Evolutionary conservation across 1,284 basidiomycete species (phyloP).

Genomic region (Ganoderma sp.): DNA sequence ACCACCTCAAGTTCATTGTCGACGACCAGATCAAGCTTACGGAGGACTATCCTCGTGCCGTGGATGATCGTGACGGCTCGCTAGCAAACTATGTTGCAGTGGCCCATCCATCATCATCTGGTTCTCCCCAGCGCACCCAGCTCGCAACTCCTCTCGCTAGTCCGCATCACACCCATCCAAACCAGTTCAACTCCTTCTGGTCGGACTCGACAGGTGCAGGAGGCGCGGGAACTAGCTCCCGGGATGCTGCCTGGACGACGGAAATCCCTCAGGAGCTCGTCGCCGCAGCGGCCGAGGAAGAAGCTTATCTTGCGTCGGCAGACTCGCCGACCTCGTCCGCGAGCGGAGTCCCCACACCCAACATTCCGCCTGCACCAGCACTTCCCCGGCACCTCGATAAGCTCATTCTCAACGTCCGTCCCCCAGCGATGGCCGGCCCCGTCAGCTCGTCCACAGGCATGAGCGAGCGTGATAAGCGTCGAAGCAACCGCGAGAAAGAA

Average conservation of each 20-base stretch:
- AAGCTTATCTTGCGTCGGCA: constrained; percentile 64
- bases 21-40: constrained; percentile 87
- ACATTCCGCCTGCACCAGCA: constrained; percentile 83
- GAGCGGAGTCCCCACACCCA: constrained; percentile 60
- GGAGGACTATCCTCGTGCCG: constrained; percentile 86
- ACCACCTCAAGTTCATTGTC: constrained; percentile 96
- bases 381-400: constrained; percentile 93
- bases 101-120: constrained; percentile 43
- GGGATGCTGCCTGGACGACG: constrained; percentile 69
- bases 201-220: constrained; percentile 50
- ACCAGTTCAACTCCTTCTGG: constrained; percentile 54
- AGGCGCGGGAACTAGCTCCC: constrained; percentile 35
- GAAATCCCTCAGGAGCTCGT: constrained; percentile 77
- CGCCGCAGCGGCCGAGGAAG: constrained; percentile 84
- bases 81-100: constrained; percentile 93
- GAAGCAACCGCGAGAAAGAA: constrained; percentile 30
- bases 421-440: constrained; percentile 33
- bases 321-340: constrained; percentile 42
- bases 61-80: constrained; percentile 89
- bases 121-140: constrained; percentile 33
- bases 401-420: constrained; percentile 82
- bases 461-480: constrained; percentile 31
- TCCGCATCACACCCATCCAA: constrained; percentile 33
- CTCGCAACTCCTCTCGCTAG: constrained; percentile 33
- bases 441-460: constrained; percentile 25